A percentile compares a stretch with the other conserved stretches of the same genome.
These are phyloP conservation scores for Peronospora tabacina DNA, from an alignment of 352 stramenopile genomes.

Conservation along the genomic window DNA sequence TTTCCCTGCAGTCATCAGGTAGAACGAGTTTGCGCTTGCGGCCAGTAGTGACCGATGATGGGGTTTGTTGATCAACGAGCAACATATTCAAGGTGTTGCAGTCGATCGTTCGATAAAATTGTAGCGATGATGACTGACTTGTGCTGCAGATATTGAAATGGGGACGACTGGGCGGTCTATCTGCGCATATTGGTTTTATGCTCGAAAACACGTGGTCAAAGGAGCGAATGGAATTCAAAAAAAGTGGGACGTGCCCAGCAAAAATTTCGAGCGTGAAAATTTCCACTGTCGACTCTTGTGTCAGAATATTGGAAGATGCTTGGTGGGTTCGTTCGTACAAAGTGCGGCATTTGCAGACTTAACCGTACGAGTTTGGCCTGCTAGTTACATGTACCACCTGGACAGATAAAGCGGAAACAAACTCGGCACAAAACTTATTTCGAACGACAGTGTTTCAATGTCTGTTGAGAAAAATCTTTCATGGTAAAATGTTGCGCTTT, in stretches of 20 bases:
- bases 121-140: constrained; percentile 9
- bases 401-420: too few species aligned
- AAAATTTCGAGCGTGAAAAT: constrained; percentile 31
- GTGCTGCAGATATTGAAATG: constrained; percentile 2
- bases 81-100: constrained; percentile 27
- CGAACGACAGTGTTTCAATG: too few species aligned
- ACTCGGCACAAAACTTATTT: too few species aligned
- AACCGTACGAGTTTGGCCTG: constrained; percentile 3
- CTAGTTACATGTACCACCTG: too few species aligned
- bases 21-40: constrained; percentile 54
- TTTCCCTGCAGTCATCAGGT: constrained; percentile 30
- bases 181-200: too few species aligned
- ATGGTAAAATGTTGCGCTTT: too few species aligned
- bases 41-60: not conserved
- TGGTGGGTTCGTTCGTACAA: too few species aligned
- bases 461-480: too few species aligned
- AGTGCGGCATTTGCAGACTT: too few species aligned
- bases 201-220: too few species aligned
- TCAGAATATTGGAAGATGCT: not conserved
- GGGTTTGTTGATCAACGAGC: constrained; percentile 28
- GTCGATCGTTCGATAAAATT: constrained; percentile 20
- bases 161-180: too few species aligned
- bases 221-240: too few species aligned
- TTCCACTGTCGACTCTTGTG: constrained; percentile 13
- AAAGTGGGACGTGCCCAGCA: constrained; percentile 7